Evolutionary conservation across 2,329 filamentous ascomycete species (phyloP).

Genomic region (Pseudopyricularia cyperi): DNA sequence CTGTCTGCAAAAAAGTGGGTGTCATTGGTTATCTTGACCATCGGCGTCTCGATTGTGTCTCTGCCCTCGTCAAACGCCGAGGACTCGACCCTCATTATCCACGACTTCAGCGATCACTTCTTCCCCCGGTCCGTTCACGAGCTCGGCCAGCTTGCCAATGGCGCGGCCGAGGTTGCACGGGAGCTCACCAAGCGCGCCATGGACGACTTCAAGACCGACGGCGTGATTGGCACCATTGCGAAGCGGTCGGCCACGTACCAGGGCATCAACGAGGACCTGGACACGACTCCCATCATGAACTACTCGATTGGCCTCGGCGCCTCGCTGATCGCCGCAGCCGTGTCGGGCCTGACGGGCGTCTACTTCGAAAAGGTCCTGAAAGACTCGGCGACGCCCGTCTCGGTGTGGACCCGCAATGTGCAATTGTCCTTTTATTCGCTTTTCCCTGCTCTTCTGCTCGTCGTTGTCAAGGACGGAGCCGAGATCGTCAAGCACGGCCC

Average conservation of each 20-base stretch:
- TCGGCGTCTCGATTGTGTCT: slow-evolving; percentile 77
- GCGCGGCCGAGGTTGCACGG: slow-evolving; percentile 32
- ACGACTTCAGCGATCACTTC: slow-evolving; percentile 52
- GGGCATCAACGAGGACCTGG: slow-evolving; percentile 60
- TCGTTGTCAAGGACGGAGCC: slow-evolving; percentile 77
- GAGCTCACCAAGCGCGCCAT: slow-evolving; percentile 37
- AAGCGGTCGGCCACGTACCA: slow-evolving; percentile 81
- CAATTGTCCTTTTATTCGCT: slow-evolving; percentile 91
- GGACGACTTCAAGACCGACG: slow-evolving; percentile 17
- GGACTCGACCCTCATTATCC: slow-evolving; percentile 45
- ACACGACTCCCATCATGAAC: slow-evolving; percentile 49
- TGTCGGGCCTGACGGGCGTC: slow-evolving; percentile 76
- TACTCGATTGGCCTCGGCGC: slow-evolving; percentile 66
- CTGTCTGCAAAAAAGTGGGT: slow-evolving; percentile 67
- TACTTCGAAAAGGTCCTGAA: slow-evolving; percentile 89
- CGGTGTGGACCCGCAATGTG: slow-evolving; percentile 88
- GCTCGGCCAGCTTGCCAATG: slow-evolving; percentile 49
- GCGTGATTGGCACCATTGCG: slow-evolving; percentile 26
- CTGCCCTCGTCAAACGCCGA: slow-evolving; percentile 49
- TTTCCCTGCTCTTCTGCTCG: slow-evolving; percentile 76
- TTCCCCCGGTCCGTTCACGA: slow-evolving; percentile 72
- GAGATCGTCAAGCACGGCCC: slow-evolving; percentile 77
- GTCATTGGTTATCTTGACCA: slow-evolving; percentile 63
- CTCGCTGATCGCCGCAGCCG: slow-evolving; percentile 62
- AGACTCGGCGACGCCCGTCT: slow-evolving; percentile 61